phyloP scores from a whole-genome alignment of 2,329 filamentous ascomycete species.

The Camillea tinctor region DNA sequence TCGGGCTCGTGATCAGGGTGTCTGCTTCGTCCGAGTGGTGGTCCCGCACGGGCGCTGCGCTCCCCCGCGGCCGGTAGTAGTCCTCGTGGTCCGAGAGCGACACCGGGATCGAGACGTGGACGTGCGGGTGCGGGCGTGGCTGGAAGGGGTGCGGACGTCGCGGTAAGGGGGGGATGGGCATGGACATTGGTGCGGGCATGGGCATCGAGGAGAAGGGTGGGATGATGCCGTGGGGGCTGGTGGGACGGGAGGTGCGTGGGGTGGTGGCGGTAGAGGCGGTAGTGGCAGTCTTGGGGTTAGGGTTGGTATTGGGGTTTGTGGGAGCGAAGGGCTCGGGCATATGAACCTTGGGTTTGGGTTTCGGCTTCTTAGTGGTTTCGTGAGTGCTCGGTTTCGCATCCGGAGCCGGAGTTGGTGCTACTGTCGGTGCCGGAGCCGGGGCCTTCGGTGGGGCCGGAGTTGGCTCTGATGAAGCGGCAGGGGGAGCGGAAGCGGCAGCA shows the following conservation, averaged over 20 bases:
- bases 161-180: too few relatives aligned
- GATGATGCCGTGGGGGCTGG: neutral
- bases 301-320: neutral
- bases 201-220: neutral
- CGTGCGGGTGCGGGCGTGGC: too few relatives aligned
- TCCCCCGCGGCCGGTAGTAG: too few relatives aligned
- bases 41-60: too few relatives aligned
- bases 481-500: neutral
- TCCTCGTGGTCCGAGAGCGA: too few relatives aligned
- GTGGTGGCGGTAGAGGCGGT: neutral
- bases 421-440: too few relatives aligned
- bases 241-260: neutral
- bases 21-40: too few relatives aligned
- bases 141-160: too few relatives aligned
- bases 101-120: too few relatives aligned
- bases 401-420: neutral
- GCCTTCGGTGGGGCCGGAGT: neutral
- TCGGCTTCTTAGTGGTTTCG: neutral
- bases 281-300: neutral
- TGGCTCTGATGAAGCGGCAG: neutral
- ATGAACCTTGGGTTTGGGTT: neutral
- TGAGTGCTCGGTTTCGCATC: neutral
- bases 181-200: neutral
- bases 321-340: neutral
- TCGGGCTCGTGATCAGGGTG: too few relatives aligned